Evolutionary conservation across 805 yeast genomes (phyloP).

Genomic region (Pichia deserticola): DNA sequence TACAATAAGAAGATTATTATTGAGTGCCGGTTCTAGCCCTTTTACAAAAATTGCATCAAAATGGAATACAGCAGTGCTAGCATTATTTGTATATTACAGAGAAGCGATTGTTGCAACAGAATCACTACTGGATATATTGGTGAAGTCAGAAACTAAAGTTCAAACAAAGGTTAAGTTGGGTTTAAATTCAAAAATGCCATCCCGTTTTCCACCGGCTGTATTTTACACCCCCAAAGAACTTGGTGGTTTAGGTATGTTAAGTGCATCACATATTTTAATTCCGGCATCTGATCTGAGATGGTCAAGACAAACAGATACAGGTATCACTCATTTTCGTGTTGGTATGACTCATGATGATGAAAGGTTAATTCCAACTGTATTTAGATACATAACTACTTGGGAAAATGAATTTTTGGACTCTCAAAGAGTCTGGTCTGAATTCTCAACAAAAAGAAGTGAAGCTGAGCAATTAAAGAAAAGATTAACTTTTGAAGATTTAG

Average conservation of each 20-base stretch:
- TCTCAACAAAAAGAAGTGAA: conserved; percentile 81
- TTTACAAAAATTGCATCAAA: conserved; percentile 90
- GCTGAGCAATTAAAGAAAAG: conserved; percentile 82
- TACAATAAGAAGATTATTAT: conserved; percentile 78
- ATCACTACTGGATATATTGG: conserved; percentile 68
- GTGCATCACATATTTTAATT: conserved; percentile 92
- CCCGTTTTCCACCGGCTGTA: conserved; percentile 97
- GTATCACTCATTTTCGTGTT: conserved; percentile 87
- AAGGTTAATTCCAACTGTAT: conserved; percentile 84
- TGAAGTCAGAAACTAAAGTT: conserved; percentile 84
- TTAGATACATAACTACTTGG: conserved; percentile 92
- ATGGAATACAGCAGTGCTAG: conserved; percentile 89
- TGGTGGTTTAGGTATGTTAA: conserved; percentile 96
- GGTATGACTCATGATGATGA: conserved; percentile 84
- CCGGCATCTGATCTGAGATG: conserved; percentile 89
- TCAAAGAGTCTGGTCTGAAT: conserved; percentile 96
- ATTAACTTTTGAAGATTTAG: conserved; percentile 86
- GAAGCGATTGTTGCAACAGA: conserved; percentile 89
- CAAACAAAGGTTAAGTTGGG: conserved; percentile 95
- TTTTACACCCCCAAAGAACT: conserved; percentile 95
- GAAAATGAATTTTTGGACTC: conserved; percentile 93
- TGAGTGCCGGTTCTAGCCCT: conserved; percentile 94
- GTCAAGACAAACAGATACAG: conserved; percentile 91
- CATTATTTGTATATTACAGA: conserved; percentile 82
- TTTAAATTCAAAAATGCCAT: conserved; percentile 95